phyloP scores from a whole-genome alignment of 1,284 basidiomycete species.

The Clitocybe nebularis region DNA sequence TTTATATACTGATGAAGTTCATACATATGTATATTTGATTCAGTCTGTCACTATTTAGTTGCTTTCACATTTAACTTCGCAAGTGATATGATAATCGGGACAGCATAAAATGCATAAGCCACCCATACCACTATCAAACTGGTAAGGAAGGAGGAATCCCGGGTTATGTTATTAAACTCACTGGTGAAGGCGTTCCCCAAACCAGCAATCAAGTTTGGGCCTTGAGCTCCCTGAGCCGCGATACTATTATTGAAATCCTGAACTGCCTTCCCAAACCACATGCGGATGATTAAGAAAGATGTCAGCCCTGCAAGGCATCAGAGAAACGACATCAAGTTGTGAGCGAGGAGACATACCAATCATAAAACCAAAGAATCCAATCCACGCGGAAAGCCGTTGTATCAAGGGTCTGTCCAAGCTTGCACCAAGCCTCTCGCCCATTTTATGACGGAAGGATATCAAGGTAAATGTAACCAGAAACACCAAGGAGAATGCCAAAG shows the following conservation, averaged over 20 bases:
- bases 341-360: constrained; percentile 43
- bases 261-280: constrained; percentile 78
- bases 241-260: constrained; percentile 72
- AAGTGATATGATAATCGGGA: constrained; percentile 65
- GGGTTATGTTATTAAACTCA: constrained; percentile 33
- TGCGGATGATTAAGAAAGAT: constrained; percentile 66
- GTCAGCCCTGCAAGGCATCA: constrained; percentile 47
- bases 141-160: constrained; percentile 3
- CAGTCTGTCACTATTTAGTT: constrained; percentile 32
- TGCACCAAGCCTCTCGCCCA: constrained; percentile 49
- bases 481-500: constrained; percentile 53
- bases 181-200: constrained; percentile 73
- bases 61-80: constrained; percentile 64
- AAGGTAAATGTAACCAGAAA: constrained; percentile 68
- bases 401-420: constrained; percentile 54
- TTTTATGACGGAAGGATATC: constrained; percentile 62
- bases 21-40: no score
- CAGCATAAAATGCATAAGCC: constrained; percentile 68
- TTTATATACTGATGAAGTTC: no score
- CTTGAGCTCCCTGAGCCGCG: constrained; percentile 42
- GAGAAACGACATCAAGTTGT: constrained; percentile 1
- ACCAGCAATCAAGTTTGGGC: constrained; percentile 58
- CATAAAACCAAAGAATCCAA: constrained; percentile 71
- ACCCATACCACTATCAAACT: constrained; percentile 64
- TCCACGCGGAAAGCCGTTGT: constrained; percentile 63